Evolutionary conservation across 805 yeast genomes (phyloP), one percentile per base, ranked within the genome.

Genomic region (Sungouiozyma intestinalis): DNA sequence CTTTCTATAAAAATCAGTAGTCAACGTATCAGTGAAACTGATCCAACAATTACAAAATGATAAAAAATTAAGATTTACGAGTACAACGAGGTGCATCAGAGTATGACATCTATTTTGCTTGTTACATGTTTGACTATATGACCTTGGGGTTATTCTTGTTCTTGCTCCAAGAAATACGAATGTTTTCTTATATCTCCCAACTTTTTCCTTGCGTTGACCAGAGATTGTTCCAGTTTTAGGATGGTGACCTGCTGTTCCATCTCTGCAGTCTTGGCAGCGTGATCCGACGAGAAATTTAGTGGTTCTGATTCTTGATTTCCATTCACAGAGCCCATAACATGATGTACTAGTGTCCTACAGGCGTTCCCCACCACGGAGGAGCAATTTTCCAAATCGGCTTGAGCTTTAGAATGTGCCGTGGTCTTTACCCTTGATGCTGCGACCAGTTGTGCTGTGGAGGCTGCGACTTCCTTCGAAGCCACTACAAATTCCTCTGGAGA

Each of bases 191-290:
- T 86, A 50, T 84, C 94, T 21, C 94, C 92, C 47, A 86, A 67
- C 53, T 83, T 74, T 64, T 83, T 85, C 58, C 95, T 71, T 1
- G 95, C 92, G 16, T 74, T 61, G 38, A 65, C 65, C 51, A 87
- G 68, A 37, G 81, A 74, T 51, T 83, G 83, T 54, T 86, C 95
- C 43, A 86, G 68, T 60, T 83, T 84, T 62, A 86, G 68, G 40
- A 87, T 86, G 57, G 84, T 88, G 5, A 86, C 95, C 60, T 86
- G 96, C 61, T 85, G 95, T 57, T 85, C 94, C 94, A 86, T 84
- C 53, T 87, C 92, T 17, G 76, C 74, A 0, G 94, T 82, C 62
- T 81, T 83, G 52, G 84, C 85, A 60, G 85, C 94, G 57, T 83
- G 85, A 24, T 83, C 73, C 7, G 85, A 70, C 17, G 83, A 69